phyloP scores from a whole-genome alignment of 306 rosid species.

The Lathyrus tuberosus region DNA sequence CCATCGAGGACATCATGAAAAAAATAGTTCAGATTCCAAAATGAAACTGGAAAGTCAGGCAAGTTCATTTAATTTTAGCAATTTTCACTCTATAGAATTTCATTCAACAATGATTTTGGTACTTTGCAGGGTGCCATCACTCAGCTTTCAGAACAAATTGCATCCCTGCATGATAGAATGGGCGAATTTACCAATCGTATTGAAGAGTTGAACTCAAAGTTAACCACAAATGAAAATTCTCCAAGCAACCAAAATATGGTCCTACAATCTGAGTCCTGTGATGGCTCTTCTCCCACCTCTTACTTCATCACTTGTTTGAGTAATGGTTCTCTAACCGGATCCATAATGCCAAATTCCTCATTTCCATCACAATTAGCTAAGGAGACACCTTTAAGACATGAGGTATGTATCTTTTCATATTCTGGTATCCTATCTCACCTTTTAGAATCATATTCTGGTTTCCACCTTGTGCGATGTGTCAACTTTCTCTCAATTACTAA shows the following conservation, averaged over 20 bases:
- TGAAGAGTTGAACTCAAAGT: conserved; percentile 85
- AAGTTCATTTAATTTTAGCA: conserved; percentile 6
- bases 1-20: conserved; percentile 56
- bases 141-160: conserved; percentile 85
- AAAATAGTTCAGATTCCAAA: conserved; percentile 55
- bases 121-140: conserved; percentile 55
- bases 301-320: conserved; percentile 62
- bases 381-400: conserved; percentile 70
- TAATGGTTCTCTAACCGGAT: conserved; percentile 68
- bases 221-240: conserved; percentile 52
- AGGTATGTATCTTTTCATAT: conserved; percentile 58
- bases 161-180: conserved; percentile 92
- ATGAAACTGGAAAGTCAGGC: conserved; percentile 66
- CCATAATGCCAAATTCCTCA: conserved; percentile 65
- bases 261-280: conserved; percentile 71
- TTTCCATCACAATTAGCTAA: conserved; percentile 70
- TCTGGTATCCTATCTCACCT: background rate
- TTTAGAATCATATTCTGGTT: too few species aligned
- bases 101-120: conserved; percentile 5
- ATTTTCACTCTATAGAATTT: conserved; percentile 14
- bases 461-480: too few species aligned
- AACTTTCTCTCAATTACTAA: background rate
- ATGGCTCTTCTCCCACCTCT: conserved; percentile 77
- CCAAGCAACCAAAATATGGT: conserved; percentile 76
- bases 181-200: conserved; percentile 74